Evolutionary conservation across 1,139 yeast genomes (phyloP).

Genomic region (Kazachstania sp.): DNA sequence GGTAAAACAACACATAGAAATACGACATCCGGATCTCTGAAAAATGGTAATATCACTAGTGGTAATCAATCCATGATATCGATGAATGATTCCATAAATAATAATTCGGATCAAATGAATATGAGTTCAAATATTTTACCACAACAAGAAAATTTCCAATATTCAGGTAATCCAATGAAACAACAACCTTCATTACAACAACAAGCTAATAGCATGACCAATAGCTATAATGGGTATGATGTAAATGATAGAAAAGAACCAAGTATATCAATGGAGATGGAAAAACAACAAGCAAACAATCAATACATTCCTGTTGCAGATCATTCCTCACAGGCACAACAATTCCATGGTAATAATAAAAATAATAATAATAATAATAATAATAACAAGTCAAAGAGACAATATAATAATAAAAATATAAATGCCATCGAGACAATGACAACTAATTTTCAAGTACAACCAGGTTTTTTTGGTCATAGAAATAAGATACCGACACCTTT

Average conservation of each 20-base stretch:
- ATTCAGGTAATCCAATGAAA: background rate
- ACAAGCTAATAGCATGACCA: background rate
- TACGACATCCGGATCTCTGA: background rate
- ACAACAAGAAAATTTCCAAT: background rate
- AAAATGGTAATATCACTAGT: background rate
- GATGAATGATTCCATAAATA: background rate
- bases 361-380: background rate
- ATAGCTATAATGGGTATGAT: background rate
- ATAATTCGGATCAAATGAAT: background rate
- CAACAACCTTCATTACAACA: background rate
- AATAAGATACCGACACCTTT: conserved; percentile 2
- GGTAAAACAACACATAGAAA: background rate
- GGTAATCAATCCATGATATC: background rate
- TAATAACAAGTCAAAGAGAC: background rate
- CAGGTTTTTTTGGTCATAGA: conserved; percentile 1
- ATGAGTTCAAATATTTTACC: background rate
- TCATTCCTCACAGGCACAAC: background rate
- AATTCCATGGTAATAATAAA: background rate
- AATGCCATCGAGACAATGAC: background rate
- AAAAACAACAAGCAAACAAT: background rate
- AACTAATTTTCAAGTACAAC: background rate
- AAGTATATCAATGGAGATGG: background rate
- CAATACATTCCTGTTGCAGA: background rate
- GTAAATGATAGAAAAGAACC: background rate
- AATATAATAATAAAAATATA: background rate